phyloP scores from a whole-genome alignment of 345 rosid genomes.

The Turnera subulata region DNA sequence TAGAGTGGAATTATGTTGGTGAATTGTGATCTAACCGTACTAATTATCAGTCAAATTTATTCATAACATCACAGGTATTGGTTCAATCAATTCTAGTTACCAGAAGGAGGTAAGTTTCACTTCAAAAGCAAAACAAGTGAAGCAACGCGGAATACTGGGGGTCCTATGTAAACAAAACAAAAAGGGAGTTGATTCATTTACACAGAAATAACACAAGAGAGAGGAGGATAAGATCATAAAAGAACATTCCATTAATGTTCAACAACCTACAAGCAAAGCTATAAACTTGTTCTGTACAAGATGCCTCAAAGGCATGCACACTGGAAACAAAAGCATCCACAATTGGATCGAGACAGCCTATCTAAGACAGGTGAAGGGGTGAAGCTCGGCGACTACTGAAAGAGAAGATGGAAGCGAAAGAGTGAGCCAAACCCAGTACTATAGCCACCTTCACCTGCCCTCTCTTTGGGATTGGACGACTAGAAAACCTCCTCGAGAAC shows the following conservation, averaged over 20 bases:
- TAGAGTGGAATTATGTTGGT: too few relatives aligned
- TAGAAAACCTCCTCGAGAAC: slow-evolving; percentile 21
- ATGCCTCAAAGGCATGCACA: background rate
- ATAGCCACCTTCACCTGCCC: slow-evolving; percentile 72
- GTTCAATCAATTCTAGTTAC: too few relatives aligned
- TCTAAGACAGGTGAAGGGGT: slow-evolving; percentile 26
- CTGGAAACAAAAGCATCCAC: slow-evolving; percentile 1
- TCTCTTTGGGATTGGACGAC: slow-evolving; percentile 72
- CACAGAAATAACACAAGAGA: background rate
- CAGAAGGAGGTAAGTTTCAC: too few relatives aligned
- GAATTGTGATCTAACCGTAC: too few relatives aligned
- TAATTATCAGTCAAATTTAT: too few relatives aligned
- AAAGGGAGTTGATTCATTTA: too few relatives aligned
- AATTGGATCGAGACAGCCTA: background rate
- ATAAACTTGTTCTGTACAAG: background rate
- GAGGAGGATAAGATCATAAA: background rate
- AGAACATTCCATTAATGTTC: background rate
- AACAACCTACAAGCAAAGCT: background rate
- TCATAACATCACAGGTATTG: too few relatives aligned
- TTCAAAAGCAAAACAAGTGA: too few relatives aligned
- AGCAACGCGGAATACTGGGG: too few relatives aligned
- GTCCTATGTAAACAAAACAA: too few relatives aligned
- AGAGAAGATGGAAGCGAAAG: slow-evolving; percentile 55
- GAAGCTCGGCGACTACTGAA: slow-evolving; percentile 17
- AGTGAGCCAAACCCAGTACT: slow-evolving; percentile 46